Evolutionary conservation across 1,284 basidiomycete species (phyloP), one percentile per base, ranked within the genome.

Genomic region (Sporisorium iseilematis-ciliati): DNA sequence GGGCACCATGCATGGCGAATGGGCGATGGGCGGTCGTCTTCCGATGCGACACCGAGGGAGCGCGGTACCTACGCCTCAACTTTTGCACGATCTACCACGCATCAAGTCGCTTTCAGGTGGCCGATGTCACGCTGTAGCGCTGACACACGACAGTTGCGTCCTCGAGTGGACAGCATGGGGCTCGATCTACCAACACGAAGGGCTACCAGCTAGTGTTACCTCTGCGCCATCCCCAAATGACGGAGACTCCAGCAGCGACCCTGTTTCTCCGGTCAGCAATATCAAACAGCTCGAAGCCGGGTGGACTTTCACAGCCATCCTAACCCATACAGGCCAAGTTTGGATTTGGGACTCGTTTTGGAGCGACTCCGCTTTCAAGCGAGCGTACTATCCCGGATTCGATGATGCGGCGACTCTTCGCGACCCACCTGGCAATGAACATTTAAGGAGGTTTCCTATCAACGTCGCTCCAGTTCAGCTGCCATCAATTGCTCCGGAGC

Each of bases 41-140:
- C 12, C 55, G 2, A 7, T 49, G 14, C 42, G 65, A 7, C 25
- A 68, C 35, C 65, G 62, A 2, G 54, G 51, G 1, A 50, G 42
- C 10, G 20, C 3, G 2, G 20, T 57, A 4, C 12, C 12, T 3
- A 48, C 35, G 4, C 73, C 73, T 0, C 20, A 35, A 10, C 41
- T 64, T n/a, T 16, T 76, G 33, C 11, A 66, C 3, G 48, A 14
- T 25, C 40, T 76, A 2, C 60, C 75, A 6, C 16, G 46, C 14
- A 43, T 78, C 18, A 20, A 52, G 11, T 51, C 66, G 49, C 81
- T 80, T 4, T 55, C 59, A 2, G 92, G 91, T 80, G 92, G 92
- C 51, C 88, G 92, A 62, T 82, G 91, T 38, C 92, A 93, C 82
- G 88, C 90, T 5, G 88, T 89, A n/a, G 88, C 89, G 29, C 86